These are phyloP conservation scores for Aureobasidium sp. DNA, from an alignment of 2,329 filamentous ascomycete genomes.

Conservation along the genomic window DNA sequence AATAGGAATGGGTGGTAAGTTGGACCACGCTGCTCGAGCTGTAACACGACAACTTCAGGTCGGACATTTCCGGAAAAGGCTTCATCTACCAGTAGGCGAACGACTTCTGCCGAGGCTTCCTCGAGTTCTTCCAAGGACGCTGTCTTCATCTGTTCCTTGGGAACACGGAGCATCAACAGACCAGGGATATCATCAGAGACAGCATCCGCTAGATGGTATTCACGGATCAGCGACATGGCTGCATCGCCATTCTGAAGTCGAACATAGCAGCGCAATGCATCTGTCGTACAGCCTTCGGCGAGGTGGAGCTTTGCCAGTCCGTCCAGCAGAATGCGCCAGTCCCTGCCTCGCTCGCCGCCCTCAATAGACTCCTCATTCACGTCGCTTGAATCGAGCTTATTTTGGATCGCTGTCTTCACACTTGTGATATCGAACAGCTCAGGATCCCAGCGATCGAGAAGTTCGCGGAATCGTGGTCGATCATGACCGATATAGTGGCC, in stretches of 20 bases:
- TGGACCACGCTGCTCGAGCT: constrained; percentile 59
- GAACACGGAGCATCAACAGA: constrained; percentile 80
- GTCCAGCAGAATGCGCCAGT: constrained; percentile 88
- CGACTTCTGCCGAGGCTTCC: constrained; percentile 72
- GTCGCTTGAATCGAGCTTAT: constrained; percentile 70
- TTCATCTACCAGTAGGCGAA: constrained; percentile 81
- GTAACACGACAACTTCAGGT: constrained; percentile 68
- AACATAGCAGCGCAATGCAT: constrained; percentile 85
- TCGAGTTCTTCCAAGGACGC: constrained; percentile 67
- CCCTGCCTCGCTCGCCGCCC: constrained; percentile 62
- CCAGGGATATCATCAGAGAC: constrained; percentile 84
- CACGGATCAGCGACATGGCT: constrained; percentile 76
- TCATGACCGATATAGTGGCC: constrained; percentile 81
- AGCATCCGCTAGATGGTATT: constrained; percentile 83
- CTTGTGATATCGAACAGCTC: constrained; percentile 75
- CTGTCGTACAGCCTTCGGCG: constrained; percentile 69
- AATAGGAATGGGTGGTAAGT: constrained; percentile 67
- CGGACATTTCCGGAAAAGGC: constrained; percentile 81
- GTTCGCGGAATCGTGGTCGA: constrained; percentile 64
- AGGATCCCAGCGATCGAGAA: constrained; percentile 76
- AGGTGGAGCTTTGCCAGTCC: constrained; percentile 79
- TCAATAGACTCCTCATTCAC: constrained; percentile 70
- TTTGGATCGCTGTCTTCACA: constrained; percentile 71
- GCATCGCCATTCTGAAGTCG: constrained; percentile 85
- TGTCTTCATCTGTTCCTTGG: constrained; percentile 58